Percentiles rank a stretch among this genome's conserved stretches.
Evolutionary conservation across 2,329 filamentous ascomycete species (phyloP).

Genomic region (Arthrinium phaeospermum): DNA sequence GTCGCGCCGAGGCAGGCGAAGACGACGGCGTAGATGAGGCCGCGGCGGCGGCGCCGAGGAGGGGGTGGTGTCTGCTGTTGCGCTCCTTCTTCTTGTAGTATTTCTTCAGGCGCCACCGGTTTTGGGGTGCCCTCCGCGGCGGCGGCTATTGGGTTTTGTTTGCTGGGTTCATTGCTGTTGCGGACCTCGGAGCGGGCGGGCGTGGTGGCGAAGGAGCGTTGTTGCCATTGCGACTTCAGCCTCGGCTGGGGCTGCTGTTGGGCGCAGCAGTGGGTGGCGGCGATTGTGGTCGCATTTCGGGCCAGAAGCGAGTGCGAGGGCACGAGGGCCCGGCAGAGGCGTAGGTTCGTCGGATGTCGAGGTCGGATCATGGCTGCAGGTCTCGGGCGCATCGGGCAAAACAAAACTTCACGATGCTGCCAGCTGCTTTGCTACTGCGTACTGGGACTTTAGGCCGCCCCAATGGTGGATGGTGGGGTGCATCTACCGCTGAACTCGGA

Average conservation of each 20-base stretch:
- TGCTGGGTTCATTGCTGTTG: neutral
- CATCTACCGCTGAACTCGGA: neutral
- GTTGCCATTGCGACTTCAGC: neutral
- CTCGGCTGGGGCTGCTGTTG: neutral
- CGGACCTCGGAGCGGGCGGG: conserved; percentile 12
- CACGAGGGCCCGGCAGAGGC: neutral
- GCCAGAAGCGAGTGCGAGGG: neutral
- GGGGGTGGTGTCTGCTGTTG: conserved; percentile 22
- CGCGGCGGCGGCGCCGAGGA: conserved; percentile 31
- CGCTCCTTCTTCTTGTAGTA: neutral
- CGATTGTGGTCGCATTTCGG: neutral
- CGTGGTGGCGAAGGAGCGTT: conserved; percentile 11
- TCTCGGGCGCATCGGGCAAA: neutral
- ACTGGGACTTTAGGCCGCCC: neutral
- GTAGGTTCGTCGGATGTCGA: conserved; percentile 17
- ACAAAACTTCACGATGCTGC: conserved; percentile 13
- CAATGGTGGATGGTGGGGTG: neutral
- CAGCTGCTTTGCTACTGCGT: neutral
- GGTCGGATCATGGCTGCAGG: conserved; percentile 11
- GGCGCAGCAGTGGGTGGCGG: neutral
- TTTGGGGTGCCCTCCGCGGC: neutral
- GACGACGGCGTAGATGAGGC: conserved; percentile 36
- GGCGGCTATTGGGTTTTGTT: neutral
- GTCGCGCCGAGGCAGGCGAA: conserved; percentile 49
- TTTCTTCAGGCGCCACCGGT: neutral